phyloP scores from a whole-genome alignment of 2,329 filamentous ascomycete species.

The Beauveria sp. region DNA sequence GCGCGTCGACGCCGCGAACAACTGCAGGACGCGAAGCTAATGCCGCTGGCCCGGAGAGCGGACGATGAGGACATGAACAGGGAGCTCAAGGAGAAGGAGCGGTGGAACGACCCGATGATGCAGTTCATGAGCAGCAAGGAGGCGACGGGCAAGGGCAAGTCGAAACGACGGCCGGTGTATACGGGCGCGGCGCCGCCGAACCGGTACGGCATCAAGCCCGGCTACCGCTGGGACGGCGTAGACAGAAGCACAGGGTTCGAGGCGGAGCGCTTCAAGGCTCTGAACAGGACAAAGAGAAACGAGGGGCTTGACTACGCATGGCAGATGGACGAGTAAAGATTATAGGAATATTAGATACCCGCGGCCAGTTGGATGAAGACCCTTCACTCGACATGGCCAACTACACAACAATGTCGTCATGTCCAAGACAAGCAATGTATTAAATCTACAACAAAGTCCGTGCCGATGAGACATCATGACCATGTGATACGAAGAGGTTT shows the following conservation, averaged over 20 bases:
- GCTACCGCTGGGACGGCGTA: constrained; percentile 94
- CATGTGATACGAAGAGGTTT: neutral
- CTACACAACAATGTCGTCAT: neutral
- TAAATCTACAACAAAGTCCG: neutral
- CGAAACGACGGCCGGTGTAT: constrained; percentile 58
- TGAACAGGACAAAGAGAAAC: constrained; percentile 69
- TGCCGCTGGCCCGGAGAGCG: constrained; percentile 70
- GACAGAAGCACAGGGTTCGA: constrained; percentile 93
- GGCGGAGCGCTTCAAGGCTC: constrained; percentile 80
- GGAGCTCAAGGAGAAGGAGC: constrained; percentile 64
- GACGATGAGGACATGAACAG: constrained; percentile 83
- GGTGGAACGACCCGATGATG: constrained; percentile 94
- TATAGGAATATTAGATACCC: constrained; percentile 2
- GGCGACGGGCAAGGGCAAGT: constrained; percentile 22
- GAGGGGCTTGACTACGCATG: constrained; percentile 82
- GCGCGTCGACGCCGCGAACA: constrained; percentile 56
- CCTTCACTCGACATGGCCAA: neutral
- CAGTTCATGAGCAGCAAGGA: constrained; percentile 58
- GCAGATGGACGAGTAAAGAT: constrained; percentile 81
- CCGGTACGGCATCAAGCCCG: constrained; percentile 85
- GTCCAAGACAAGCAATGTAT: neutral
- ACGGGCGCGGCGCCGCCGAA: constrained; percentile 77
- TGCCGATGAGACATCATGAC: neutral
- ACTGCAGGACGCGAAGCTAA: constrained; percentile 72
- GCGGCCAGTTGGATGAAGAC: neutral